Percentiles rank a stretch among this genome's conserved stretches.
Conservation (phyloP, 257 asterid genomes). For the Schizonepeta tenuifolia region DNA sequence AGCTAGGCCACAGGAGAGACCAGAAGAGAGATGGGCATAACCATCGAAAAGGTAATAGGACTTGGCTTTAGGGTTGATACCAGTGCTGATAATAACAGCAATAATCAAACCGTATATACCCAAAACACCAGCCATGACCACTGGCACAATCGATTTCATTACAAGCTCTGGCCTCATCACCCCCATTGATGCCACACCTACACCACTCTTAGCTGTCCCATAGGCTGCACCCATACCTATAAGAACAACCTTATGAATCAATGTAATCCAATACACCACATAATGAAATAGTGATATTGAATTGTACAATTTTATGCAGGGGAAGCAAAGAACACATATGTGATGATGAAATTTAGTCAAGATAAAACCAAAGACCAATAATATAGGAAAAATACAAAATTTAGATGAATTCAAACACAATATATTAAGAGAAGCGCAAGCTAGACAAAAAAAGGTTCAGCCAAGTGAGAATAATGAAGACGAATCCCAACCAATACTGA, state of each 20-base stretch:
- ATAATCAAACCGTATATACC: constrained; percentile 88
- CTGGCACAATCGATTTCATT: constrained; percentile 90
- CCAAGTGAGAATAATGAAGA: not conserved
- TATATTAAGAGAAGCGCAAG: not conserved
- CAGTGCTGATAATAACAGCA: constrained; percentile 87
- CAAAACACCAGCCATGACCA: constrained; percentile 96
- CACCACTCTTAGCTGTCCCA: constrained; percentile 93
- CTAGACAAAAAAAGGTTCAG: not conserved
- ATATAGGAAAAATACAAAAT: not conserved
- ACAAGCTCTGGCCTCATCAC: constrained; percentile 93
- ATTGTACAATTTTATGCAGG: not conserved
- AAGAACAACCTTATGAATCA: constrained; percentile 21
- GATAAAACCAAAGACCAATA: not conserved
- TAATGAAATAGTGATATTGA: not conserved
- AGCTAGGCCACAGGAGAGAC: constrained; percentile 86
- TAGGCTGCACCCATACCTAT: constrained; percentile 93
- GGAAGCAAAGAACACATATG: too few relatives aligned
- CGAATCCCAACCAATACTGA: constrained; percentile 17
- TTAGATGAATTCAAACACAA: not conserved
- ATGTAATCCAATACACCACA: not conserved
- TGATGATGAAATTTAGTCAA: not conserved
- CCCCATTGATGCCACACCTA: constrained; percentile 93
- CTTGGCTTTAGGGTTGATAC: constrained; percentile 86
- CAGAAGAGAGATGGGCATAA: constrained; percentile 86
- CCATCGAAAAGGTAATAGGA: constrained; percentile 85